Evolutionary conservation across 129 eudicot species (phyloP), one percentile per base, ranked within the genome.

Genomic region (Pseudognaphalium luteoalbum): DNA sequence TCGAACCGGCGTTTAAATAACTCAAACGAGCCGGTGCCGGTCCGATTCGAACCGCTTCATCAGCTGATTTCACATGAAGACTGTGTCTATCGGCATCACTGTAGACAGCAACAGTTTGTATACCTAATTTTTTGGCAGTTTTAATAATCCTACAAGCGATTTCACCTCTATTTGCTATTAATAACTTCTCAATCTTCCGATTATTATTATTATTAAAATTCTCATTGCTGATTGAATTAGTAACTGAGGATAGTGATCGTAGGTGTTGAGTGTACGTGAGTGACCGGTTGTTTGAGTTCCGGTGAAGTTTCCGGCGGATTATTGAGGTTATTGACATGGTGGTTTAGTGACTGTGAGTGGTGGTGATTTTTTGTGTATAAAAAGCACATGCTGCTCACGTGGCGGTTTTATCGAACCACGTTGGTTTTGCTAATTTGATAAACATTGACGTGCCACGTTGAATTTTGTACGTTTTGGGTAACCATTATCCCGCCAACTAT

Each of bases 101-200:
- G 73, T 89, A 95, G 76, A 95, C 94, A 4, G 97, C 99, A 56
- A 95, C 99, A 1, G 99, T 91, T 65, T 85, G 86, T 80, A 95
- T 91, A 77, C 99, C 97, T 63, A 95, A 72, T 68, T 83, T 63
- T 83, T 83, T 89, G 8, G 99, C 99, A 0, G 97, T 95, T 25
- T 94, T 74, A 76, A 95, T 95, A 5, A 95, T 86, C 81, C 99
- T 78, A 66, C 97, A 91, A 5, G 99, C 96, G 12, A 95, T 95
- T 82, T 95, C 99, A 32, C 99, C 99, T 83, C 99, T 80, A 56
- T 95, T 95, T 0, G 99, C 99, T 3, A 95, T 84, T 15, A 95
- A 66, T 29, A 95, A 76, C 84, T 95, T 95, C 87, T 95, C 97
- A 5, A 95, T 92, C 52, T 85, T 74, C 30, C 78, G 73, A 69